These are phyloP conservation scores for Nicotiana rustica DNA, from an alignment of 305 asterid species.

Conservation along the genomic window DNA sequence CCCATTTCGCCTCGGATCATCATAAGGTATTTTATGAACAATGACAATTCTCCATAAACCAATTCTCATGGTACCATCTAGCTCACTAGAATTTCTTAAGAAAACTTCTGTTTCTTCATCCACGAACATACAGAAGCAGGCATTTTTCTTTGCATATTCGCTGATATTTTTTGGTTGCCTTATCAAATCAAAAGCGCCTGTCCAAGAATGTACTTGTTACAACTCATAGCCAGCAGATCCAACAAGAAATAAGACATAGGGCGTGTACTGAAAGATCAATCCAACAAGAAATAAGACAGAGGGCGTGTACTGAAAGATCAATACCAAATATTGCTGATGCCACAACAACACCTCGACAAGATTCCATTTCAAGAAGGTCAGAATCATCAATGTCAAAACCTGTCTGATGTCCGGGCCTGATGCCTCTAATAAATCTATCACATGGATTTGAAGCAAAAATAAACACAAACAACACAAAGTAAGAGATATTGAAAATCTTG, in stretches of 20 bases:
- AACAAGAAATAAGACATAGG: constrained; percentile 16
- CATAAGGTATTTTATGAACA: constrained; percentile 80
- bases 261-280: constrained; percentile 26
- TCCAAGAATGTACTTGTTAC: constrained; percentile 37
- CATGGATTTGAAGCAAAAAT: constrained; percentile 1
- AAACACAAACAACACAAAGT: background rate
- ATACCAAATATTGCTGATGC: constrained; percentile 94
- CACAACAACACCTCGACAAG: constrained; percentile 78
- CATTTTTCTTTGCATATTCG: constrained; percentile 64
- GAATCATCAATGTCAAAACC: constrained; percentile 83
- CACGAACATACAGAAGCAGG: constrained; percentile 84
- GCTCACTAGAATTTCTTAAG: constrained; percentile 64
- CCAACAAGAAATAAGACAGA: constrained; percentile 14
- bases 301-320: constrained; percentile 29
- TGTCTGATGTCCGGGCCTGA: constrained; percentile 74
- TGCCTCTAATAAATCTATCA: constrained; percentile 78
- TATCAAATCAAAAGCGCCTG: constrained; percentile 86
- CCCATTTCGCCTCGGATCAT: constrained; percentile 89
- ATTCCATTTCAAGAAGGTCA: constrained; percentile 83
- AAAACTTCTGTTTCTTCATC: constrained; percentile 73
- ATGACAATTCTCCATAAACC: constrained; percentile 83
- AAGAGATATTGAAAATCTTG: background rate
- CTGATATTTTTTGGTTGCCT: constrained; percentile 80
- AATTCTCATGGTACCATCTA: constrained; percentile 63
- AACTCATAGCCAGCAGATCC: constrained; percentile 15